Conservation (phyloP, 2,329 filamentous ascomycete species). For the Xylaria multiplex region DNA sequence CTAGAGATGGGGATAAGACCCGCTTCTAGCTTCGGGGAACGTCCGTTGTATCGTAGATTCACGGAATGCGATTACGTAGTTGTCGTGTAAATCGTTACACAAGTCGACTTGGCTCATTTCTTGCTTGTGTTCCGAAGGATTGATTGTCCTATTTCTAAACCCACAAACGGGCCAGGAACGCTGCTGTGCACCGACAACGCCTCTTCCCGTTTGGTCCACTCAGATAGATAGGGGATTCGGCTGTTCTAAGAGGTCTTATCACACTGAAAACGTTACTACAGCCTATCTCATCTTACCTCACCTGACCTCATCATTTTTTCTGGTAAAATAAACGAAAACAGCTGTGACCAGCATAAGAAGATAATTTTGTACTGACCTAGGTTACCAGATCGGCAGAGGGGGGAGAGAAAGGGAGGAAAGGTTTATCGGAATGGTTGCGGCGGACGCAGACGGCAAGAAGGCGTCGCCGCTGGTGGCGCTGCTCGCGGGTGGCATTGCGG, state of each 20-base stretch:
- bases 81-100: conserved; percentile 4
- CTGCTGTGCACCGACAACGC: not conserved
- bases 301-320: not conserved
- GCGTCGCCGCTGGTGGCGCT: conserved; percentile 45
- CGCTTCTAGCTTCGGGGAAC: conserved; percentile 19
- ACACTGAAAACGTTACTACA: not conserved
- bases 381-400: not conserved
- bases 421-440: conserved; percentile 41
- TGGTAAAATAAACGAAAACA: not conserved
- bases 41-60: not conserved
- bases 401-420: not conserved
- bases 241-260: not conserved
- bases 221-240: not conserved
- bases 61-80: conserved; percentile 13
- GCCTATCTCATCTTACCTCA: not conserved
- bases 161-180: not conserved
- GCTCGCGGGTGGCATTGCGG: conserved; percentile 48
- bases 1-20: conserved; percentile 23
- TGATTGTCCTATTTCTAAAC: not conserved
- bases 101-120: not conserved
- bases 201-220: not conserved
- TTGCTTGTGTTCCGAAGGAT: no score
- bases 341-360: not conserved
- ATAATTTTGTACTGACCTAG: not conserved
- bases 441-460: conserved; percentile 39